phyloP scores from a whole-genome alignment of 306 rosid genomes.

The Arachis stenosperma region DNA sequence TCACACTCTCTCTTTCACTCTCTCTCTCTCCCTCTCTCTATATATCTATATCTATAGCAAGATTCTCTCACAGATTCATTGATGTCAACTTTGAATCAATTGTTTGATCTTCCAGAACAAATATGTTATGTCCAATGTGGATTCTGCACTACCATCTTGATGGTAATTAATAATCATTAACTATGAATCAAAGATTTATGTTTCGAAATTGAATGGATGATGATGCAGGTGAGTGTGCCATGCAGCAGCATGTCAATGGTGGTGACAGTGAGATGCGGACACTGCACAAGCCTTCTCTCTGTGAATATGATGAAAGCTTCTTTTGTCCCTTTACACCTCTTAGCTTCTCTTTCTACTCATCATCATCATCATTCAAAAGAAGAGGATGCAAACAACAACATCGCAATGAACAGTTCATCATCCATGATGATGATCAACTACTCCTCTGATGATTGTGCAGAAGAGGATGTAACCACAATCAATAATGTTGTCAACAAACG shows the following conservation, averaged over 20 bases:
- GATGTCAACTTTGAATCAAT: constrained; percentile 70
- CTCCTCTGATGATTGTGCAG: constrained; percentile 72
- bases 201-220: too few relatives aligned
- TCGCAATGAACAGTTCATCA: constrained; percentile 31
- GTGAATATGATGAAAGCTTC: constrained; percentile 90
- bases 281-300: constrained; percentile 82
- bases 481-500: constrained; percentile 73
- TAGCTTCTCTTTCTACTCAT: constrained; percentile 65
- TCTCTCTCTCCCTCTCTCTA: constrained; percentile 12
- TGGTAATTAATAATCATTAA: constrained; percentile 48
- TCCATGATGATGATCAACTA: constrained; percentile 46
- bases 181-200: too few relatives aligned
- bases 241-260: constrained; percentile 86
- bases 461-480: constrained; percentile 57
- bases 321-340: constrained; percentile 79
- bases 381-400: constrained; percentile 53
- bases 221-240: constrained; percentile 86
- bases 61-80: constrained; percentile 10
- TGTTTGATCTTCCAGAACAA: constrained; percentile 80
- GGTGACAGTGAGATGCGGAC: constrained; percentile 94
- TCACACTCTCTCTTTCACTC: constrained; percentile 25
- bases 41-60: not conserved
- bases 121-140: constrained; percentile 92
- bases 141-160: constrained; percentile 74
- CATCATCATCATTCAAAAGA: constrained; percentile 35